Conservation (phyloP, 2,329 filamentous ascomycete genomes). For the Geoglossum cookeanum region DNA sequence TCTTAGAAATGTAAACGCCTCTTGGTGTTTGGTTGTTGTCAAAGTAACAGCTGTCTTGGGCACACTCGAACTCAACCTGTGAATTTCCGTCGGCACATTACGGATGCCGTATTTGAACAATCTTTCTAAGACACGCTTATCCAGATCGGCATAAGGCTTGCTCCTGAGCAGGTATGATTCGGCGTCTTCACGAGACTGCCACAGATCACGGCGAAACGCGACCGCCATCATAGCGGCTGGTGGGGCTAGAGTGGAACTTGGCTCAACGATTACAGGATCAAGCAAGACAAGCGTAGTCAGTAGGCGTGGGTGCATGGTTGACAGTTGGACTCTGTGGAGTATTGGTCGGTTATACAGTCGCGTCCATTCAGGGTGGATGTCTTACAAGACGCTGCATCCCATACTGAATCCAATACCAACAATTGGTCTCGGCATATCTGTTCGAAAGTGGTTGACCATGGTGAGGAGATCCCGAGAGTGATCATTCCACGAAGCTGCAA, state of each 20-base stretch:
- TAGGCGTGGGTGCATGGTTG: constrained; percentile 44
- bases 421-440: too few species aligned
- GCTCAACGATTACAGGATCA: too few species aligned
- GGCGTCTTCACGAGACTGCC: too few species aligned
- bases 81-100: constrained; percentile 44
- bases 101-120: constrained; percentile 61
- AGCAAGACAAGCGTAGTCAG: constrained; percentile 31
- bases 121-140: constrained; percentile 54
- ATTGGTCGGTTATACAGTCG: not conserved
- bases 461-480: constrained; percentile 42
- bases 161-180: constrained; percentile 37
- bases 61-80: constrained; percentile 24
- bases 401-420: too few species aligned
- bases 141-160: constrained; percentile 69
- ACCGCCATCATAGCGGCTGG: constrained; percentile 31
- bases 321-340: not conserved
- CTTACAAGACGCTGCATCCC: constrained; percentile 16
- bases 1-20: constrained; percentile 61
- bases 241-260: too few species aligned
- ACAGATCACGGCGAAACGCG: too few species aligned
- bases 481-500: too few species aligned
- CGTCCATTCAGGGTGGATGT: too few species aligned
- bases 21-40: constrained; percentile 70
- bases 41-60: constrained; percentile 41
- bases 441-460: too few species aligned